phyloP scores from a whole-genome alignment of 1,284 basidiomycete genomes.

The Ustilago esculenta region DNA sequence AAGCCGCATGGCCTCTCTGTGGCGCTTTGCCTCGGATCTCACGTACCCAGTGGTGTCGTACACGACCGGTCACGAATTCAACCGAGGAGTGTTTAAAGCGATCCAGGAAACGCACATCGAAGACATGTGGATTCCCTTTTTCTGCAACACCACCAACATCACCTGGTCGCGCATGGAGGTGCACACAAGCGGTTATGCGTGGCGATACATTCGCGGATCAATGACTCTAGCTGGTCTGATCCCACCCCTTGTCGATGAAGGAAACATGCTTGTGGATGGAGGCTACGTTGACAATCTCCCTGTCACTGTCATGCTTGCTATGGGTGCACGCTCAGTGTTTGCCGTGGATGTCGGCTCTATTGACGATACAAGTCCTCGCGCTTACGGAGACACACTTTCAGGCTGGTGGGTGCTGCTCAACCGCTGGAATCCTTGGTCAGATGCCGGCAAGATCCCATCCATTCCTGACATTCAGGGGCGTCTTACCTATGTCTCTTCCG shows the following conservation, averaged over 20 bases:
- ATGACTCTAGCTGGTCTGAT: conserved; percentile 97
- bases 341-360: conserved; percentile 94
- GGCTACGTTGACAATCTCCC: conserved; percentile 67
- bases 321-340: conserved; percentile 91
- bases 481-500: conserved; percentile 94
- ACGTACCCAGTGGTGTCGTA: conserved; percentile 98
- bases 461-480: conserved; percentile 97
- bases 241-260: conserved; percentile 93
- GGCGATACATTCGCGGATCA: conserved; percentile 80
- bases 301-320: conserved; percentile 89
- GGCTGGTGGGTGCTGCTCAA: conserved; percentile 97
- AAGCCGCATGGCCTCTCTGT: conserved; percentile 89
- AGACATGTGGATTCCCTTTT: conserved; percentile 99
- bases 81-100: conserved; percentile 46
- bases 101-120: conserved; percentile 74
- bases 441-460: conserved; percentile 80
- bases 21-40: conserved; percentile 92
- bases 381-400: conserved; percentile 93
- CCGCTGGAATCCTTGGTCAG: conserved; percentile 75
- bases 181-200: conserved; percentile 86
- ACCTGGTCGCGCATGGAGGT: conserved; percentile 96
- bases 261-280: conserved; percentile 72
- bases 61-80: conserved; percentile 79
- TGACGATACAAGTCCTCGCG: conserved; percentile 93
- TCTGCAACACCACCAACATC: conserved; percentile 99